Base-by-base conservation (phyloP, 2,329 filamentous ascomycete species). In the Parastagonospora nodorum region DNA sequence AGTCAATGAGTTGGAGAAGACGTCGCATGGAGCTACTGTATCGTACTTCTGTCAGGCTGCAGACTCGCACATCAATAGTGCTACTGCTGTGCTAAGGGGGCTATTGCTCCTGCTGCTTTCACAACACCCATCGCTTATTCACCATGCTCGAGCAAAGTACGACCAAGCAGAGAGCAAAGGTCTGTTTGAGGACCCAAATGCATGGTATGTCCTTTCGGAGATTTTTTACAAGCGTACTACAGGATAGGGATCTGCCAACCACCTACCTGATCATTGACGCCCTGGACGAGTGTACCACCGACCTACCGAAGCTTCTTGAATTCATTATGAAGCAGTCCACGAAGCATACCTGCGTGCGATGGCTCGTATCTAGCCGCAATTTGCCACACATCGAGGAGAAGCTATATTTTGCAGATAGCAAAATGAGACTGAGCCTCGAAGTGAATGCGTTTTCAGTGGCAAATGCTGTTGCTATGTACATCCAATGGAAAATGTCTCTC, bases 171-270 rank as follows among this genome's bases (percentile, higher is more conserved):
- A 8, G 12, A 28, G 8, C 19, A 40, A 30, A 27, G 36, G 38
- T 15, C 9, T 55, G 16, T 55, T 52, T 29, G 35, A 77, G 10
- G 74, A 73, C 41, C 14, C 39, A 1, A 77, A 77, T 64, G 50
- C 50, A 11, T 15, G 14, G 14, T 40, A 37, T 7, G 30, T 24
- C 8, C 32, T 54, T n/a, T 12, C 56, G 0, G 44, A 68, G 1
- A 73, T 80, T 2, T 2, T 68, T 82, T 0, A 51, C 19, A 1
- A 51, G 55, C 2, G 78, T 82, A 8, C 50, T 82, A 3, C n/a
- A 68, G 8, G 37, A 39, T 19, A 8, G 10, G 4, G 11, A 9
- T 9, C 19, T 39, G 5, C 37, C 15, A 7, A 39, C 2, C 16
- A 39, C 8, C 4, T 24, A 39, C 12, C 3, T 39, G 2, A 27